Conservation (phyloP, 768 basidiomycete species). For the Hortiboletus campestris region DNA sequence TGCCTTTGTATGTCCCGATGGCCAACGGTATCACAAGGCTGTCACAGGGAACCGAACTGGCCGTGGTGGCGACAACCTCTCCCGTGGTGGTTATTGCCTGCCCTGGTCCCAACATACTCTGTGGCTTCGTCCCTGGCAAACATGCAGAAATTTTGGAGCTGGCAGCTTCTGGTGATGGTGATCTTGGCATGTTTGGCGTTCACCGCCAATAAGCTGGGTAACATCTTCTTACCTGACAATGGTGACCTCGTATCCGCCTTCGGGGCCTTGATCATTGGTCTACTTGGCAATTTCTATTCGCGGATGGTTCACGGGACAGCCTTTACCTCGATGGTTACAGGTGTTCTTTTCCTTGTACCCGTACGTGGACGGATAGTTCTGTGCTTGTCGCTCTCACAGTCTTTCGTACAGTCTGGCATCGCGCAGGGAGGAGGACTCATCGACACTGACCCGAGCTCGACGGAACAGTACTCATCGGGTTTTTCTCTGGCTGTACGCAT, state of each 20-base stretch:
- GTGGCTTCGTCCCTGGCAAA: constrained; percentile 72
- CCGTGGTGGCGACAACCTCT: constrained; percentile 76
- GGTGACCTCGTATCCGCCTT: constrained; percentile 75
- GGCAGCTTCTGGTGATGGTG: constrained; percentile 78
- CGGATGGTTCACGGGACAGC: constrained; percentile 74
- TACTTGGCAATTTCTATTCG: constrained; percentile 82
- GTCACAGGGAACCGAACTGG: constrained; percentile 70
- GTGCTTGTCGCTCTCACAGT: constrained; percentile 14
- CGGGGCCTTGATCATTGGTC: constrained; percentile 75
- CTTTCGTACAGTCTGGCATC: constrained; percentile 58
- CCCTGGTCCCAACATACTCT: constrained; percentile 78
- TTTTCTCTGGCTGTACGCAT: constrained; percentile 79
- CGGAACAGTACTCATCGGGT: constrained; percentile 64
- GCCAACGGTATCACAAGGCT: constrained; percentile 50
- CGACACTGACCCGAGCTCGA: constrained; percentile 49
- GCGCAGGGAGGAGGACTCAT: constrained; percentile 72
- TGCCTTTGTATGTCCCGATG: constrained; percentile 19
- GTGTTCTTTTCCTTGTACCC: constrained; percentile 87
- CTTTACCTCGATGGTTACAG: constrained; percentile 89
- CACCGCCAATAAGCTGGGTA: constrained; percentile 64
- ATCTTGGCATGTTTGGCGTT: constrained; percentile 77
- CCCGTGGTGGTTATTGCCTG: constrained; percentile 78
- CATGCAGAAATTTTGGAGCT: constrained; percentile 66
- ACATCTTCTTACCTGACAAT: constrained; percentile 58
- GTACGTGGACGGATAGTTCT: constrained; percentile 44